Percentiles rank a stretch among this genome's conserved stretches.
Conservation (phyloP, 2,329 filamentous ascomycete genomes). For the Thelonectria blattea region DNA sequence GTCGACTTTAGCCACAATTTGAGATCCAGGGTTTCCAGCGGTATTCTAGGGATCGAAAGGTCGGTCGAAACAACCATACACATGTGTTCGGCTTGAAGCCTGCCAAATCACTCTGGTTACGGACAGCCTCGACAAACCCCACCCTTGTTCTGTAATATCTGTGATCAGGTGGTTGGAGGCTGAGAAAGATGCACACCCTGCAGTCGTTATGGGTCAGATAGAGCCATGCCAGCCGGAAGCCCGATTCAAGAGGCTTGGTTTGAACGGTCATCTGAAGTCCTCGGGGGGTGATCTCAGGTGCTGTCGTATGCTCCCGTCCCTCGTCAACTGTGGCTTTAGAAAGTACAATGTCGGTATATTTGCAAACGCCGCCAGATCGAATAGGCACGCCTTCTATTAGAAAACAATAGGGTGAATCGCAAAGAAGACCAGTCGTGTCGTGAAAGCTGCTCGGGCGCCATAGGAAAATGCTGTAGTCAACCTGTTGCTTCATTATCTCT, state of each 20-base stretch:
- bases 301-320: neutral
- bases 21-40: constrained; percentile 2
- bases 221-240: constrained; percentile 6
- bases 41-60: constrained; percentile 9
- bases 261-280: constrained; percentile 14
- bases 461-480: constrained; percentile 20
- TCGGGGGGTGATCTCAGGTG: constrained; percentile 8
- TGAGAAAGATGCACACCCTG: constrained; percentile 6
- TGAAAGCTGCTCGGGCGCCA: constrained; percentile 11
- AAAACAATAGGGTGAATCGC: constrained; percentile 16
- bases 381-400: constrained; percentile 8
- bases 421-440: constrained; percentile 12
- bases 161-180: neutral
- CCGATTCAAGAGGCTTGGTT: neutral
- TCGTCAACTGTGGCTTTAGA: neutral
- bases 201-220: constrained; percentile 7
- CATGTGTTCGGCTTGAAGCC: constrained; percentile 3
- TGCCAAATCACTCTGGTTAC: neutral
- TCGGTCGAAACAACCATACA: constrained; percentile 12
- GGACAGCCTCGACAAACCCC: constrained; percentile 3
- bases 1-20: constrained; percentile 10
- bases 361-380: constrained; percentile 5
- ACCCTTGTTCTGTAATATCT: constrained; percentile 11
- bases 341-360: constrained; percentile 5
- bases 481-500: constrained; percentile 16